These are phyloP conservation scores for Oleoguttula mirabilis DNA, from an alignment of 495 filamentous ascomycete species.

Conservation along the genomic window DNA sequence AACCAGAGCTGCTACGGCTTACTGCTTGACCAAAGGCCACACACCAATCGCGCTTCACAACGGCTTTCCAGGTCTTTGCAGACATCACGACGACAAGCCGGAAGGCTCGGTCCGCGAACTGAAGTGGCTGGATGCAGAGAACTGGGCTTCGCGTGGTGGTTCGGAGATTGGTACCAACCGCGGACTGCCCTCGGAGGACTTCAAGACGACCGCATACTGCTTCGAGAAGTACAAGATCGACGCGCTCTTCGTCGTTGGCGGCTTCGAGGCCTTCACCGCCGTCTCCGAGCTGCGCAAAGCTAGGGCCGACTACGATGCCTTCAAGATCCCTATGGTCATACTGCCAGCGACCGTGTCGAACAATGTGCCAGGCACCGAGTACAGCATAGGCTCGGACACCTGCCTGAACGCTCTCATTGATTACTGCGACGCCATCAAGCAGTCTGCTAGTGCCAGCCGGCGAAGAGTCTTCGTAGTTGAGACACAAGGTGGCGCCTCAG, in stretches of 20 bases:
- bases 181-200: slow-evolving; percentile 70
- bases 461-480: slow-evolving; percentile 95
- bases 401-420: slow-evolving; percentile 92
- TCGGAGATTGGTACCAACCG: slow-evolving; percentile 98
- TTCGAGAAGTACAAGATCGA: slow-evolving; percentile 83
- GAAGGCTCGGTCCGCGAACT: slow-evolving; percentile 72
- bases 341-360: slow-evolving; percentile 96
- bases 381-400: slow-evolving; percentile 91
- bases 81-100: slow-evolving; percentile 76
- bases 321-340: slow-evolving; percentile 86
- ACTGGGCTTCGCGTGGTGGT: slow-evolving; percentile 91
- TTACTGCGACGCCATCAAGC: slow-evolving; percentile 95
- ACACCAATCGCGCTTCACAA: slow-evolving; percentile 88
- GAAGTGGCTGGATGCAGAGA: slow-evolving; percentile 84
- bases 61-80: slow-evolving; percentile 86
- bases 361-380: slow-evolving; percentile 97
- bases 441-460: slow-evolving; percentile 85
- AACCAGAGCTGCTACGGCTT: slow-evolving; percentile 88
- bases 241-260: slow-evolving; percentile 82
- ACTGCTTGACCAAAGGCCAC: slow-evolving; percentile 88
- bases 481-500: slow-evolving; percentile 88
- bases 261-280: slow-evolving; percentile 94
- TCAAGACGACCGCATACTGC: slow-evolving; percentile 69
- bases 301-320: slow-evolving; percentile 60
- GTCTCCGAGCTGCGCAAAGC: slow-evolving; percentile 75